Evolutionary conservation across 306 rosid genomes (phyloP).

Genomic region (Pterocarpus santalinus): DNA sequence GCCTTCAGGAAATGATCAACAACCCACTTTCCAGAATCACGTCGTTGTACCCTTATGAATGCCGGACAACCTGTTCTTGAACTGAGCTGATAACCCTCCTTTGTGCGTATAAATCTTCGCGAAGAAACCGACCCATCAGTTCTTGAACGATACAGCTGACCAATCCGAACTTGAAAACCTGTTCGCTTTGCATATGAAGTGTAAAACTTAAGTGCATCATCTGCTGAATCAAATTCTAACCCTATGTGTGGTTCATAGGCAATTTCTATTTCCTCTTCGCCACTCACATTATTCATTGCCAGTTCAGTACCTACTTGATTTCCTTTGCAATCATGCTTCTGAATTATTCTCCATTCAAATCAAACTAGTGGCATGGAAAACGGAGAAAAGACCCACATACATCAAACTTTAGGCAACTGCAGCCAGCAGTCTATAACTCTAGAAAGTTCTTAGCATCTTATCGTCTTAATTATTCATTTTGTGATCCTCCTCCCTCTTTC

Average conservation of each 20-base stretch:
- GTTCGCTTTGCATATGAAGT: constrained; percentile 66
- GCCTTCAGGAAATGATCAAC: constrained; percentile 81
- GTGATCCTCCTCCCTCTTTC: no score
- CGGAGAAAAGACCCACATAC: neutral
- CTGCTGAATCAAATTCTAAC: constrained; percentile 78
- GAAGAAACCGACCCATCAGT: constrained; percentile 91
- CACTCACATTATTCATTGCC: constrained; percentile 56
- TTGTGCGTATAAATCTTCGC: constrained; percentile 91
- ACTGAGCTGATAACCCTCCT: constrained; percentile 93
- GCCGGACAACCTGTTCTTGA: constrained; percentile 96
- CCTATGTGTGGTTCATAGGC: constrained; percentile 77
- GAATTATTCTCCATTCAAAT: constrained; percentile 51
- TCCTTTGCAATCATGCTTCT: constrained; percentile 68
- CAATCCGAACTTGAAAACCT: constrained; percentile 93
- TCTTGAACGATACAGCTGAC: constrained; percentile 93
- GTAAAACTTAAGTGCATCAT: constrained; percentile 80
- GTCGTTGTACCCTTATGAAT: constrained; percentile 77
- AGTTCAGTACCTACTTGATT: constrained; percentile 71
- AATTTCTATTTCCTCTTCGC: constrained; percentile 62
- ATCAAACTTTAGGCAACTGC: no score
- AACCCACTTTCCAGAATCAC: constrained; percentile 91
- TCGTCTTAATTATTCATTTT: no score
- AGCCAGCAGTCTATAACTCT: no score
- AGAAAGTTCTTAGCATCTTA: no score
- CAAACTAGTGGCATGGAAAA: constrained; percentile 42